Evolutionary conservation across 2,329 filamentous ascomycete species (phyloP).

Genomic region (Penicillium italicum): DNA sequence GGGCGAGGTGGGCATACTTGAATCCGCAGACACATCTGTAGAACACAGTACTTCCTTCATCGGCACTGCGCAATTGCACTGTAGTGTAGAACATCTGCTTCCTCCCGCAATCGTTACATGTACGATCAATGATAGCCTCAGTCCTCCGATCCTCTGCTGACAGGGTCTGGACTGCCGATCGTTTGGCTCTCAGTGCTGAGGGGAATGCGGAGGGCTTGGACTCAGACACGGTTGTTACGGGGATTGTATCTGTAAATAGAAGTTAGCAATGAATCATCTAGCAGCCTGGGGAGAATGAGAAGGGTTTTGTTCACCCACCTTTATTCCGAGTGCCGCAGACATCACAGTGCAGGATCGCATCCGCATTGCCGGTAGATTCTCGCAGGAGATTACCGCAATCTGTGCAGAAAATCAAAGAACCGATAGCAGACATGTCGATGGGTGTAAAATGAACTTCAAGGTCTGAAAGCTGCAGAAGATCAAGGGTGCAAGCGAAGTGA

Average conservation of each 20-base stretch:
- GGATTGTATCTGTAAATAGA: slow-evolving; percentile 59
- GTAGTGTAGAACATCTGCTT: slow-evolving; percentile 81
- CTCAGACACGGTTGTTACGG: slow-evolving; percentile 71
- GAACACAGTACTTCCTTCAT: slow-evolving; percentile 92
- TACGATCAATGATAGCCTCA: slow-evolving; percentile 64
- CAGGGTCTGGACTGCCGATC: slow-evolving; percentile 78
- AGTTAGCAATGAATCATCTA: slow-evolving; percentile 9
- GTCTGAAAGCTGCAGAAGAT: neutral
- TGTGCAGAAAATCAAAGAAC: slow-evolving; percentile 86
- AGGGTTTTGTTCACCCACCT: slow-evolving; percentile 52
- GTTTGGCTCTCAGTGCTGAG: slow-evolving; percentile 79
- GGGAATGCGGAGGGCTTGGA: slow-evolving; percentile 92
- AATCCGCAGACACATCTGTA: slow-evolving; percentile 83
- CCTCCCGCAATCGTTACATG: slow-evolving; percentile 75
- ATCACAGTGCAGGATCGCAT: slow-evolving; percentile 74
- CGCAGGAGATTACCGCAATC: slow-evolving; percentile 90
- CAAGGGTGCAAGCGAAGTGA: neutral
- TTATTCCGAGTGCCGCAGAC: slow-evolving; percentile 81
- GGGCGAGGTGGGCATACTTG: slow-evolving; percentile 57
- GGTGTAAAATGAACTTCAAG: neutral
- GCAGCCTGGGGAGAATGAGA: neutral
- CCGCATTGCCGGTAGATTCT: slow-evolving; percentile 69
- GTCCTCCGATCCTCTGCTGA: slow-evolving; percentile 73
- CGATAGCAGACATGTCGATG: slow-evolving; percentile 73
- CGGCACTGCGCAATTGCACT: slow-evolving; percentile 82